phyloP scores from a whole-genome alignment of 2,329 filamentous ascomycete species.

The Coleophoma crateriformis region DNA sequence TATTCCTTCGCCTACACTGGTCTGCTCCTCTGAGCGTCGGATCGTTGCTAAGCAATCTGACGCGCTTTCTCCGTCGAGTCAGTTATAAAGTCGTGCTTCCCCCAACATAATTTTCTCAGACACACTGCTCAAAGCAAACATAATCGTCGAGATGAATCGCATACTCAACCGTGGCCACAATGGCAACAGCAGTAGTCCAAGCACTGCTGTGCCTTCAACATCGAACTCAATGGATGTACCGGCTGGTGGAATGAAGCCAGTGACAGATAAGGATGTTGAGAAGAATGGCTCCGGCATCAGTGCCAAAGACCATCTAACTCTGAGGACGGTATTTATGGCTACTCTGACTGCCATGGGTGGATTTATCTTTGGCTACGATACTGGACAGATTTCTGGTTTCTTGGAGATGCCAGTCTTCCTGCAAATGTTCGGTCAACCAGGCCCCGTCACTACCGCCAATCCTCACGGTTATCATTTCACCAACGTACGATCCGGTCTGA shows the following conservation, averaged over 20 bases:
- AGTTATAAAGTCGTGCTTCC: background rate
- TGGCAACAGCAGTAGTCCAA: background rate
- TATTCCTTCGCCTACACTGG: background rate
- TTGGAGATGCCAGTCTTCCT: constrained; percentile 55
- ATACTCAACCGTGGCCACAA: background rate
- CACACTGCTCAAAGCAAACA: background rate
- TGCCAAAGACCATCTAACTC: constrained; percentile 5
- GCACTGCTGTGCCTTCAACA: background rate
- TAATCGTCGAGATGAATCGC: background rate
- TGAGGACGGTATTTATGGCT: constrained; percentile 17
- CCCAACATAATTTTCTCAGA: background rate
- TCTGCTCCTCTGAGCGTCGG: background rate
- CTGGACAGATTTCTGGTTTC: constrained; percentile 45
- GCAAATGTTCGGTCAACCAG: constrained; percentile 42
- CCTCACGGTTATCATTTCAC: constrained; percentile 37
- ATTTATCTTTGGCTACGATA: constrained; percentile 28
- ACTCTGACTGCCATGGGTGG: constrained; percentile 21
- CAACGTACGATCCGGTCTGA: constrained; percentile 56
- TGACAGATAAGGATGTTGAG: background rate
- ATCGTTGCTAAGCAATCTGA: background rate
- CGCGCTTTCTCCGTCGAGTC: background rate
- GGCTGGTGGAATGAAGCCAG: background rate
- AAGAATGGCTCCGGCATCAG: background rate
- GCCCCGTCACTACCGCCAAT: constrained; percentile 13
- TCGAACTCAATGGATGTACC: background rate